Evolutionary conservation across 2,329 filamentous ascomycete genomes (phyloP).

Genomic region (Colletotrichum tofieldiae): DNA sequence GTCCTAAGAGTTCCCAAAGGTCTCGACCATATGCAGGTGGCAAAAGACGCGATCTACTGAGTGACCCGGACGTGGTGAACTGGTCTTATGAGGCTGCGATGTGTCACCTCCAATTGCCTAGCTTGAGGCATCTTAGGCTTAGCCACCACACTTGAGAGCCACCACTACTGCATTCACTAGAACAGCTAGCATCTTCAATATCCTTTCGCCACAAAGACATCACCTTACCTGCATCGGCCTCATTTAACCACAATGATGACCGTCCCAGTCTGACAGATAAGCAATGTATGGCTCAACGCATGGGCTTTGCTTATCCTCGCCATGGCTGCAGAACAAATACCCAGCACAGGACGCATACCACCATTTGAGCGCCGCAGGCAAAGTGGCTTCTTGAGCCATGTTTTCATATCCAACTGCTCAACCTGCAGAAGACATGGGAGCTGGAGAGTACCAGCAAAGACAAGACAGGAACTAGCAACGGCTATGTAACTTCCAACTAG

Average conservation of each 20-base stretch:
- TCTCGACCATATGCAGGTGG: not conserved
- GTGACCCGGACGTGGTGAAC: too few relatives aligned
- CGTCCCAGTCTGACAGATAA: not conserved
- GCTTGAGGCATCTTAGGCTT: not conserved
- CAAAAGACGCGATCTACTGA: not conserved
- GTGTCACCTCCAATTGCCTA: not conserved
- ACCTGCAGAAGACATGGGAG: too few relatives aligned
- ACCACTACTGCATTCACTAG: not conserved
- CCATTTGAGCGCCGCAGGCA: not conserved
- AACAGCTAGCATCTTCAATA: not conserved
- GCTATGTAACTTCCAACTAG: not conserved
- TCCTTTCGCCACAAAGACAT: not conserved
- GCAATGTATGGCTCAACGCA: not conserved
- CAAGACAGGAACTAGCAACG: not conserved
- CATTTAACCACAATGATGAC: not conserved
- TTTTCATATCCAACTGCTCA: too few relatives aligned
- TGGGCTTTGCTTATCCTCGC: slow-evolving; percentile 2
- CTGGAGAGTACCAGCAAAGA: not conserved
- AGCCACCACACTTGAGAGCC: not conserved
- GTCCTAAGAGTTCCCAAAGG: not conserved
- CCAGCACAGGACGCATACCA: not conserved
- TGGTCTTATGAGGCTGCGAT: not conserved
- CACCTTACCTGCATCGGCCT: not conserved
- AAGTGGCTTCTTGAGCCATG: not conserved
- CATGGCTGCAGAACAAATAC: not conserved